Evolutionary conservation across 257 asterid species (phyloP).

Genomic region (Penstemon davidsonii): DNA sequence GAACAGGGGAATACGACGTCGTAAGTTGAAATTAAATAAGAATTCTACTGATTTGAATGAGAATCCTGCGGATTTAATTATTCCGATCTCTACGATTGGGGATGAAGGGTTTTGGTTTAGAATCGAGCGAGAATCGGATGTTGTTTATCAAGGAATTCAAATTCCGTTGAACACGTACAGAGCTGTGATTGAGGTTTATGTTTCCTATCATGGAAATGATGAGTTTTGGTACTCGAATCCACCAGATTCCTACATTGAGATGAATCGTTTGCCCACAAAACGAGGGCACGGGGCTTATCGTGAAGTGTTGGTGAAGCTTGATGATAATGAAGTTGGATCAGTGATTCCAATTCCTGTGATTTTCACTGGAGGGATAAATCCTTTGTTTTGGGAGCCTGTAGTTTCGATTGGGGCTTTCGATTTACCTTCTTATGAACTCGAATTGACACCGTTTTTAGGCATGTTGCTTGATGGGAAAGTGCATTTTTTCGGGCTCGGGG

Average conservation of each 20-base stretch:
- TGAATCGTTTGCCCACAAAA: conserved; percentile 38
- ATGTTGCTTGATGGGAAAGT: conserved; percentile 52
- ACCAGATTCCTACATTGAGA: conserved; percentile 60
- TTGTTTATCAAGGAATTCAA: conserved; percentile 37
- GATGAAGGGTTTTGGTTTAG: conserved; percentile 70
- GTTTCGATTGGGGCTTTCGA: conserved; percentile 87
- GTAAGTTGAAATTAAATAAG: background rate
- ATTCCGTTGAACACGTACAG: conserved; percentile 65
- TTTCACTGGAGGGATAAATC: conserved; percentile 78
- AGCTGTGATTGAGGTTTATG: conserved; percentile 76
- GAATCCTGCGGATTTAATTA: conserved; percentile 69
- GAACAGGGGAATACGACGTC: background rate
- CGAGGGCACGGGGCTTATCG: conserved; percentile 76
- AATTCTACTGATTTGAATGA: conserved; percentile 39
- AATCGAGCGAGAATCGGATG: conserved; percentile 51
- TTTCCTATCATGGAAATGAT: conserved; percentile 74
- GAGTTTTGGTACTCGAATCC: conserved; percentile 95
- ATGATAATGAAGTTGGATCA: conserved; percentile 60
- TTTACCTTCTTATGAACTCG: conserved; percentile 75
- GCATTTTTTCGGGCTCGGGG: conserved; percentile 56
- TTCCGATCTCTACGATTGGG: conserved; percentile 61
- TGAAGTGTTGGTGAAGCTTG: conserved; percentile 64
- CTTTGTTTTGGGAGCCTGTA: conserved; percentile 83
- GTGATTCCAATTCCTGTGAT: conserved; percentile 80
- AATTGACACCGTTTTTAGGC: conserved; percentile 68